phyloP scores from a whole-genome alignment of 2,329 filamentous ascomycete species.

The Stemphylium vesicarium region DNA sequence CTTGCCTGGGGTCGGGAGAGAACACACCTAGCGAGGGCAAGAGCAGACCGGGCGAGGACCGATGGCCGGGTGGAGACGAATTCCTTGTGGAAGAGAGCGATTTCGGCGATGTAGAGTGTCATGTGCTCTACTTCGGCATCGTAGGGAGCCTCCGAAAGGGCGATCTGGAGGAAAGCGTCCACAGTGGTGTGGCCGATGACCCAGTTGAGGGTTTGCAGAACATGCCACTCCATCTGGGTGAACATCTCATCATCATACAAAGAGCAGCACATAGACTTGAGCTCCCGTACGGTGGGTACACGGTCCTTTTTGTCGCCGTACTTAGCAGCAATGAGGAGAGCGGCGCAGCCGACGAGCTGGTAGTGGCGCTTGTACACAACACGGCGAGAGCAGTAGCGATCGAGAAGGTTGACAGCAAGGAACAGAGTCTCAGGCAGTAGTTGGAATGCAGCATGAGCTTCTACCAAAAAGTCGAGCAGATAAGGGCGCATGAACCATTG shows the following conservation, averaged over 20 bases:
- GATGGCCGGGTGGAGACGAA: constrained; percentile 94
- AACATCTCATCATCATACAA: constrained; percentile 99
- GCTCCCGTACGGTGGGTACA: constrained; percentile 94
- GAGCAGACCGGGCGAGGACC: constrained; percentile 84
- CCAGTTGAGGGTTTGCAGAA: constrained; percentile 97
- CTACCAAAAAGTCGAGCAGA: constrained; percentile 95
- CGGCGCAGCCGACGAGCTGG: constrained; percentile 94
- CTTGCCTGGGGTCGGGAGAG: constrained; percentile 78
- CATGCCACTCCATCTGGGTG: constrained; percentile 99
- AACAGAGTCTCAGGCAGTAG: constrained; percentile 94
- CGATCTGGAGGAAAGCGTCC: constrained; percentile 89
- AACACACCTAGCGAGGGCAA: constrained; percentile 86
- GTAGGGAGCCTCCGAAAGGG: constrained; percentile 74
- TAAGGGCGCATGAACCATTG: constrained; percentile 99
- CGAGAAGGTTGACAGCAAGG: constrained; percentile 93
- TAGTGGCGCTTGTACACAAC: constrained; percentile 99
- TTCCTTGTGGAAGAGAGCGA: constrained; percentile 93
- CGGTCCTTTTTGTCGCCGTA: constrained; percentile 99
- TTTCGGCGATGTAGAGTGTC: constrained; percentile 92
- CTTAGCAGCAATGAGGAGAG: constrained; percentile 95
- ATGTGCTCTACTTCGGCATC: constrained; percentile 93
- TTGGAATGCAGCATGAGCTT: constrained; percentile 94
- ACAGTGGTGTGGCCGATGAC: constrained; percentile 94
- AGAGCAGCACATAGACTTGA: constrained; percentile 99
- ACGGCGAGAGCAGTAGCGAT: constrained; percentile 95